Conservation (phyloP, 352 stramenopile species). For the Elongisporangium prolatum region DNA sequence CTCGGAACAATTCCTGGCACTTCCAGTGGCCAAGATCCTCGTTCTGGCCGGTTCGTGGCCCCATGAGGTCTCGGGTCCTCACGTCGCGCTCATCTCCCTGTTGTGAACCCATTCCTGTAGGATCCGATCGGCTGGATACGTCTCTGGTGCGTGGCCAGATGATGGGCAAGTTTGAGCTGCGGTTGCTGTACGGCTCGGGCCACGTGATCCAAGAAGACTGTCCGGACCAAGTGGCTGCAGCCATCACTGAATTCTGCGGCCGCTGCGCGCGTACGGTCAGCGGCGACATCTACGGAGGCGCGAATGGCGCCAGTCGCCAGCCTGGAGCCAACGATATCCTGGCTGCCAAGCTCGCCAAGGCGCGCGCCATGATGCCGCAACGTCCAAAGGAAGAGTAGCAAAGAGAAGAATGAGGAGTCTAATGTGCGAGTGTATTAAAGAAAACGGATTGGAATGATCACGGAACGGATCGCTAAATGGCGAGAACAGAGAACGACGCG, state of each 20-base stretch:
- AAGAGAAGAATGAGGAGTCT: background rate
- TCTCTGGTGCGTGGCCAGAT: conserved; percentile 85
- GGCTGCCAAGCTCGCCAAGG: conserved; percentile 50
- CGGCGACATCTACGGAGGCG: conserved; percentile 24
- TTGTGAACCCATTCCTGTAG: conserved; percentile 7
- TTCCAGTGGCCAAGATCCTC: conserved; percentile 78
- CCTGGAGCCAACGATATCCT: conserved; percentile 30
- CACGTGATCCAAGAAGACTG: conserved; percentile 88
- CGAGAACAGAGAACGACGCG: conserved; percentile 28
- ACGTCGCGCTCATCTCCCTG: background rate
- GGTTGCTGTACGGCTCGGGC: conserved; percentile 82
- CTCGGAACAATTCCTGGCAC: conserved; percentile 78
- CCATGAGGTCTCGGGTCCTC: background rate
- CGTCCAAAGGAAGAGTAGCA: conserved; percentile 16
- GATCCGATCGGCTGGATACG: conserved; percentile 84
- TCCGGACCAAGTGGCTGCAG: conserved; percentile 63
- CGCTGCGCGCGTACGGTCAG: conserved; percentile 41
- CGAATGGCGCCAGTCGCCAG: conserved; percentile 20
- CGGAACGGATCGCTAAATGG: conserved; percentile 16
- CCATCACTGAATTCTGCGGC: conserved; percentile 57
- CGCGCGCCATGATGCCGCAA: conserved; percentile 47
- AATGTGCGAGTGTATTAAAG: background rate
- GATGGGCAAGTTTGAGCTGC: conserved; percentile 90
- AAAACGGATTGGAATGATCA: background rate
- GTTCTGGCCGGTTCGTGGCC: conserved; percentile 55